Evolutionary conservation across 2,329 filamentous ascomycete species (phyloP).

Genomic region (Sporothrix sp.): DNA sequence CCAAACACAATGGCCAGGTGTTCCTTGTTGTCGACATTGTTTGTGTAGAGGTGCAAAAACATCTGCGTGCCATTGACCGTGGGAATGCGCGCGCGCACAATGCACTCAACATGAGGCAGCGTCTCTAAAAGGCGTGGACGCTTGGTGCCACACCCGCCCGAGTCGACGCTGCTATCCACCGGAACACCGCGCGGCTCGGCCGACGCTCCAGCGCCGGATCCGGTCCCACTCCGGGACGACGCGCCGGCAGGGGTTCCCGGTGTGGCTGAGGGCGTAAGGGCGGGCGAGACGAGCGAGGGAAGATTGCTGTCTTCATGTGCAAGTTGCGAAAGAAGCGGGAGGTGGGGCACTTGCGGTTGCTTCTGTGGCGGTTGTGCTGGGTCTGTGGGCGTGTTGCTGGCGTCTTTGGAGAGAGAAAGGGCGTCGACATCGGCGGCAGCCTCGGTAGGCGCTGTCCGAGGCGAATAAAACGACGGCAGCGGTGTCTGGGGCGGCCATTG

Average conservation of each 20-base stretch:
- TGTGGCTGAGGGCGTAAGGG: constrained; percentile 4
- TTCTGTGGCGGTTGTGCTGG: not conserved
- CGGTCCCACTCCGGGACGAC: not conserved
- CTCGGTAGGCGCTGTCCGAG: constrained; percentile 14
- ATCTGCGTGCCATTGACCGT: constrained; percentile 89
- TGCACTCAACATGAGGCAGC: constrained; percentile 80
- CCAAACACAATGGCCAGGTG: constrained; percentile 97
- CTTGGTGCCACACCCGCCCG: constrained; percentile 52
- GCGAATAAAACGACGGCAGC: constrained; percentile 17
- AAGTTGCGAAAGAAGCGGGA: not conserved
- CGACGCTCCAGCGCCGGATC: not conserved
- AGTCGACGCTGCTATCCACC: constrained; percentile 49
- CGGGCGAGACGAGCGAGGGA: constrained; percentile 9
- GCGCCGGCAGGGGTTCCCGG: not conserved
- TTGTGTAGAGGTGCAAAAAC: constrained; percentile 92
- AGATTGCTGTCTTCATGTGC: not conserved
- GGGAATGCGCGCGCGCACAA: constrained; percentile 89
- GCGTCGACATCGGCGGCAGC: constrained; percentile 15
- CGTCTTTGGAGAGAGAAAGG: constrained; percentile 1
- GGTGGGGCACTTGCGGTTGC: not conserved
- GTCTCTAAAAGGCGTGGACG: constrained; percentile 62
- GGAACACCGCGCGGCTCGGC: constrained; percentile 42
- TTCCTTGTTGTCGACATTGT: constrained; percentile 88
- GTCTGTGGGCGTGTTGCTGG: not conserved
- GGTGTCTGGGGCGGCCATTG: not conserved